Evolutionary conservation across 352 stramenopile species (phyloP), one percentile per base, ranked within the genome.

Genomic region (Pythium apleroticum): DNA sequence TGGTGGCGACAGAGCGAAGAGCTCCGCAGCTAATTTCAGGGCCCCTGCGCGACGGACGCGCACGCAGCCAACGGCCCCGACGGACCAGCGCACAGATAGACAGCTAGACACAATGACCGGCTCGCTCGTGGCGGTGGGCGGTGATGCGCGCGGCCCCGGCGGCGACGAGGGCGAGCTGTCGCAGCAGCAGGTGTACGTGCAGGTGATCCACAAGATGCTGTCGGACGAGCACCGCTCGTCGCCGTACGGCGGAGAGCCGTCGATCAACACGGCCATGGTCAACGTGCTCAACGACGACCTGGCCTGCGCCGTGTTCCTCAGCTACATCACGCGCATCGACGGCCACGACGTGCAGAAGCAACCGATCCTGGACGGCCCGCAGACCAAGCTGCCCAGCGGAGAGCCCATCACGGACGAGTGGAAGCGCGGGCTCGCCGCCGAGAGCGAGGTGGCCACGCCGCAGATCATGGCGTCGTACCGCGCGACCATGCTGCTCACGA

Each of bases 401-500:
- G 67, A 79, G 24, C 65, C 22, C 1, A 33, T 53, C 24, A 28
- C 46, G 9, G 14, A 53, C 56, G 56, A 52, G 43, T 30, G 27
- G 17, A 30, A 55, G 41, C 25, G 24, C 19, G 8, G 11, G 10
- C 49, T 20, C 4, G 37, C 9, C 7, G 33, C 73, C 17, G 78
- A 86, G 33, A 30, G 52, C 20, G 70, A 68, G 11, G 60, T 80
- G 28, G 87, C 91, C 28, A 81, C 84, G 33, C 70, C 78, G 19
- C 85, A 87, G 33, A 64, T 96, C 61, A 69, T 89, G 55, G 72
- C 78, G 56, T 93, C 85, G 50, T 94, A 91, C 74, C 80, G 83
- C 56, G 90, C 88, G 46, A 97, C 89, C 52, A 96, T 97, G 87
- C 68, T 97, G 66, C 74, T 97, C 52, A 90, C 89, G 43, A 95